Evolutionary conservation across 2,329 filamentous ascomycete genomes (phyloP).

Genomic region (Nigrospora osmanthi): DNA sequence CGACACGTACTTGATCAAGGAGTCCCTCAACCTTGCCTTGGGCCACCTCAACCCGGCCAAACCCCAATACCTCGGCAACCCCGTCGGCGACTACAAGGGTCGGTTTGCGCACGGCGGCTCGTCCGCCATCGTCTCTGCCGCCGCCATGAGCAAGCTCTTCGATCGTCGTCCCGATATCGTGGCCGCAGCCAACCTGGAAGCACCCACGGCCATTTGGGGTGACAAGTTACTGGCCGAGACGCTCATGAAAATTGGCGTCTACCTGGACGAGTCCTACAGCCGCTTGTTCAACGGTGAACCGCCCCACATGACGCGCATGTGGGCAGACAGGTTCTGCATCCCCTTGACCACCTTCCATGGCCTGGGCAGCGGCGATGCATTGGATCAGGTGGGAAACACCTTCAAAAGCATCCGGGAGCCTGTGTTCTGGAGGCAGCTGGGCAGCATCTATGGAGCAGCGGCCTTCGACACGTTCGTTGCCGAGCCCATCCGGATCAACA

Average conservation of each 20-base stretch:
- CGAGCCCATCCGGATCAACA: constrained; percentile 26
- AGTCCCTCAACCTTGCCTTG: constrained; percentile 39
- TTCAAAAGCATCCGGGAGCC: constrained; percentile 30
- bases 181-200: constrained; percentile 34
- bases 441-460: constrained; percentile 36
- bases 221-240: constrained; percentile 46
- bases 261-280: constrained; percentile 46
- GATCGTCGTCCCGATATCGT: constrained; percentile 31
- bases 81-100: constrained; percentile 46
- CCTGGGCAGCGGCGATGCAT: constrained; percentile 33
- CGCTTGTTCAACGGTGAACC: constrained; percentile 49
- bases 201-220: constrained; percentile 43
- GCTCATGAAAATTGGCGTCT: constrained; percentile 43
- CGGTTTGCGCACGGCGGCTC: constrained; percentile 52
- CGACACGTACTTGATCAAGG: constrained; percentile 45
- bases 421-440: constrained; percentile 42
- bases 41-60: constrained; percentile 37
- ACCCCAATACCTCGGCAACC: constrained; percentile 47
- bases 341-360: constrained; percentile 48
- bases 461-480: constrained; percentile 27
- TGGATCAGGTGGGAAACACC: constrained; percentile 33
- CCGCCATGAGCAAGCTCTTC: constrained; percentile 39
- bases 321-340: constrained; percentile 41
- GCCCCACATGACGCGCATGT: constrained; percentile 40
- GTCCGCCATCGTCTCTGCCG: constrained; percentile 42